Evolutionary conservation across 208 protist genomes (phyloP), one percentile per base, ranked within the genome.

Genomic region (Phytomonas francai): DNA sequence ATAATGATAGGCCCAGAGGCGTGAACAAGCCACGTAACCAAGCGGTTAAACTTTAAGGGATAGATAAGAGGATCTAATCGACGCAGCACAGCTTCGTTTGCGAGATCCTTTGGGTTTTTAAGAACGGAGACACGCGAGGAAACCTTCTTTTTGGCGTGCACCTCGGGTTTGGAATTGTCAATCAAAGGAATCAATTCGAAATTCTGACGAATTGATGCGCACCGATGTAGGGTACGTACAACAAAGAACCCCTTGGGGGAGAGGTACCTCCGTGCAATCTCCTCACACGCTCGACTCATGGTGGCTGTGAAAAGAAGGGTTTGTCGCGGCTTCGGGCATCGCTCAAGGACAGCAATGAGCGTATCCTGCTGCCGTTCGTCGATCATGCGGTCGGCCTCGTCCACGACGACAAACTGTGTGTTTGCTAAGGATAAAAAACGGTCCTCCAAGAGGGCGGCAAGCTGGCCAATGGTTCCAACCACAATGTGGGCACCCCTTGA

Each of bases 281-380:
- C 75, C 14, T 79, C 82, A 60, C 84, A 91, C 7, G 71, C 71
- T 0, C 59, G 33, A 29, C 75, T 80, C 83, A 99, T 96, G 11
- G 98, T 99, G 0, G 98, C 98, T 3, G 97, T 99, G 71, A 99
- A 99, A 33, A 99, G 85, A 39, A 93, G 85, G 0, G 97, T 98
- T 59, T 93, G 86, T 32, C 95, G 78, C 22, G 95, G 68, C n/a
- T 62, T 11, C 22, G 83, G 88, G 58, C 85, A 84, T 14, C 72
- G 79, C 74, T 96, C 79, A 14, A 99, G 80, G 45, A 99, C 97
- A 4, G 77, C 78, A 27, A 95, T 73, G 25, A 99, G 74, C 2
- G 49, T 27, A 6, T 78, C 71, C 33, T 65, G 69, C n/a, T 96
- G 87, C 65, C 72, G 71, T 73, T 97, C 91, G 60, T 92, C 87